These are phyloP conservation scores for Chalciporus sp. DNA, from an alignment of 1,284 basidiomycete species.

Conservation along the genomic window DNA sequence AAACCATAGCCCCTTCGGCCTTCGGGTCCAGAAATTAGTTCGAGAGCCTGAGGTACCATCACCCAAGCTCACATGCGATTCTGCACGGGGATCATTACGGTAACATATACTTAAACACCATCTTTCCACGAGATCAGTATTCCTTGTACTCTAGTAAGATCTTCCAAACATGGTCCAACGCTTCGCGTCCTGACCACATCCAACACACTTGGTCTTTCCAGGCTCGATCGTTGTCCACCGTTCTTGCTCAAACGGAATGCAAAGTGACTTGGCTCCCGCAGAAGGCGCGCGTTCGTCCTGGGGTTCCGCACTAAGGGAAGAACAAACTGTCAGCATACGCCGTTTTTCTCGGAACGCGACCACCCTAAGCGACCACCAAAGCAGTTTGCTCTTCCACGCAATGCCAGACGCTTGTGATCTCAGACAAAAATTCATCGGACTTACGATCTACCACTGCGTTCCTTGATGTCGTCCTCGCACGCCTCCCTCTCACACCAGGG, in stretches of 20 bases:
- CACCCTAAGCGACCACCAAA: not conserved
- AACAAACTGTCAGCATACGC: constrained; percentile 12
- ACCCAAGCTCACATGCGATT: not conserved
- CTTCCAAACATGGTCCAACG: constrained; percentile 92
- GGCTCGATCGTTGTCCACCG: constrained; percentile 76
- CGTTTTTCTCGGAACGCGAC: not conserved
- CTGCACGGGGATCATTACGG: not conserved
- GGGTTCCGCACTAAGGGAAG: constrained; percentile 64
- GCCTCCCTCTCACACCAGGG: constrained; percentile 96
- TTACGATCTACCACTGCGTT: constrained; percentile 83
- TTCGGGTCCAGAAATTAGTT: not conserved
- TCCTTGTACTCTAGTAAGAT: constrained; percentile 55
- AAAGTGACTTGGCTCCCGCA: constrained; percentile 97
- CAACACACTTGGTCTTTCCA: constrained; percentile 84
- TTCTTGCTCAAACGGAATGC: constrained; percentile 94
- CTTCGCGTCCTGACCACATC: constrained; percentile 85
- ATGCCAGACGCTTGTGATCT: not conserved
- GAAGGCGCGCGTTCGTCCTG: constrained; percentile 95
- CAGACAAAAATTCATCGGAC: constrained; percentile 38
- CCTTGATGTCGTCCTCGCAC: constrained; percentile 99
- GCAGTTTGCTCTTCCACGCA: not conserved
- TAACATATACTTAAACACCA: not conserved
- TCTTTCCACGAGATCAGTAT: not conserved
- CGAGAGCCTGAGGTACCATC: not conserved
- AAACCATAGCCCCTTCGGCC: too few species aligned